Evolutionary conservation across 2,329 filamentous ascomycete species (phyloP), one percentile per base, ranked within the genome.

Genomic region (Leptographium wingfieldii): DNA sequence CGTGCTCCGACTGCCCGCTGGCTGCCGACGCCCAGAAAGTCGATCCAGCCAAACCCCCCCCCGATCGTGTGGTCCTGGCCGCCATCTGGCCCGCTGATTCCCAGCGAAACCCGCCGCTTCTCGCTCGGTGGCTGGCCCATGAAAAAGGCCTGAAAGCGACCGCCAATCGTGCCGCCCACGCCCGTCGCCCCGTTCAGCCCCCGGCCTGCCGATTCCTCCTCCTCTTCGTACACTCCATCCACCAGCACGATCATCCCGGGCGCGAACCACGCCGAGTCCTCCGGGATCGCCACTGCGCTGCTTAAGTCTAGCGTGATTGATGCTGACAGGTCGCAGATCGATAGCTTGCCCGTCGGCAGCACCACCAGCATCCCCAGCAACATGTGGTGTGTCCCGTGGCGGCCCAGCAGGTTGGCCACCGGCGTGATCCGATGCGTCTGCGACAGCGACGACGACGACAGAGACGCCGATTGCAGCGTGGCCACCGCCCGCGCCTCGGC

Each of bases 171-270:
- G 16, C 92, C 92, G 49, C 92, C 92, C 31, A 96, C 85, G 51
- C 92, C 92, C 55, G 84, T 87, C 64, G 84, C 87, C 5, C 87
- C 86, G 57, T 89, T 88, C 5, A 95, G 77, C 0, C 83, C 84
- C 25, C 84, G 85, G 19, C 86, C 85, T 1, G 79, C 74, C 25
- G 83, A 85, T 63, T 85, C 81, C 63, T 91, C 90, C 66, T 96
- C 91, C 70, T 97, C 94, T 70, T 96, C 91, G 68, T 99, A 99
- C n/a, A 92, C 85, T 7, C 94, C 94, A 67, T 99, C 94, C 0
- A 96, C 84, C 0, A 99, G 80, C 3, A 97, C 88, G 55, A 99
- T 88, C 91, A 97, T 97, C 3, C 95, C 95, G 0, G 94, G 92
- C 5, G 87, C 85, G 69, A 96, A 96, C 87, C 91, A 99, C 4